Evolutionary conservation across 148 eudicot genomes (phyloP), one percentile per base, ranked within the genome.

Genomic region (Drosera capensis): DNA sequence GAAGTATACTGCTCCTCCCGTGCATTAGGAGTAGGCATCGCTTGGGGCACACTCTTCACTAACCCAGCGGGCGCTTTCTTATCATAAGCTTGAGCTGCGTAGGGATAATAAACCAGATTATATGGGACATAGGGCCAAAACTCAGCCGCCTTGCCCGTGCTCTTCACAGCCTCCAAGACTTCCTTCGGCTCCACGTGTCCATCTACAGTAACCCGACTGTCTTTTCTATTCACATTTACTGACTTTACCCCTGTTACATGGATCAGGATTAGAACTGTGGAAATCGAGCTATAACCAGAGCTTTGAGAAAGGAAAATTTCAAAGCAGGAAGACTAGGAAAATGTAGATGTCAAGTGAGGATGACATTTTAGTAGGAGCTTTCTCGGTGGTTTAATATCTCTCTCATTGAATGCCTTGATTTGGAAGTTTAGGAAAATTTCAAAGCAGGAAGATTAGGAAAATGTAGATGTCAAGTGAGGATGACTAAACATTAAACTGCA

Each of bases 91-190:
- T 66, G 72, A 28, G 67, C 29, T 0, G 49, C 64, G 16, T 68
- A 71, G 49, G 78, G 72, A 46, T 72, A 56, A 0, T 55, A 41
- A 0, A 68, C 82, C 50, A 76, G 34, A 21, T 66, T 68, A 45
- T 76, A 65, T 0, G 82, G 82, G 9, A 72, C 56, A 41, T 75
- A 68, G 3, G 74, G 72, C 82, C 82, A 75, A 17, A 75, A 71
- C 28, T 75, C 77, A 25, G 82, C 78, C 37, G 62, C 57, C 29
- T 70, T 74, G 7, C 82, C 82, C 5, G 75, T 68, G 42, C 56
- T 60, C 47, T 60, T 68, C 28, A 76, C 72, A 40, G 54, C 66
- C 17, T 68, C 46, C 36, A 76, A 37, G 40, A 76, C 78, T 29
- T 68, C 67, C 16, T 57, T 72, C 40, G 72, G 70, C 14, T 76